Evolutionary conservation across 805 yeast species (phyloP), one percentile per base, ranked within the genome.

Genomic region (Blastobotrys muscicola): DNA sequence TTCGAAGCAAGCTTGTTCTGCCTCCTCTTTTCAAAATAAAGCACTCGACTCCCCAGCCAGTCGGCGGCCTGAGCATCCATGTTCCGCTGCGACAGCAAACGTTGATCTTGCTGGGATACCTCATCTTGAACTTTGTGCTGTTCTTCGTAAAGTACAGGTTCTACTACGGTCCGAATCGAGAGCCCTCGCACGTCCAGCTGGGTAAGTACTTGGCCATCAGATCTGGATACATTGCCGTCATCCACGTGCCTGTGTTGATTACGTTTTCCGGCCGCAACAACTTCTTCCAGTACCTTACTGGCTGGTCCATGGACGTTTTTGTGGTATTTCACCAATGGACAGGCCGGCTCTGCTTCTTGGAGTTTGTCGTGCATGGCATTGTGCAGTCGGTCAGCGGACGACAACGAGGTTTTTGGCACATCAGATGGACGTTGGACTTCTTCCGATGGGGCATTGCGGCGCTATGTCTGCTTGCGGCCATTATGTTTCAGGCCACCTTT

Each of bases 181-280:
- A 13, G 6, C 9, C 14, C 3, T 4, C 8, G 10, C 23, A 7
- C 12, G 8, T 12, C 6, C 39, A 36, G 14, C 8, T 37, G 33
- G 9, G n/a, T 5, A 3, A 10, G 8, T 10, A 56, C 51, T 2
- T 20, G 6, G 26, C 6, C 26, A 20, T 20, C 10, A 58, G 75
- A 54, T 42, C 67, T 0, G 62, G 60, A 8, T 51, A 56, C 35
- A 44, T 57, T 3, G 80, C 79, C 62, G 63, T 72, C 44, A 86
- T 65, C 7, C 61, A 74, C 54, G 42, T 67, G 1, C 60, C 58
- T 11, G 49, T 57, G 35, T 38, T 56, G 3, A 77, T 80, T 61
- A 61, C 72, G 47, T 90, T 83, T 63, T 78, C 71, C 3, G 81
- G 82, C 31, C 67, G 92, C 53, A 84, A 84, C 58, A 84, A 82